Conservation (phyloP, 352 stramenopile species). For the Pythium sukuiense region DNA sequence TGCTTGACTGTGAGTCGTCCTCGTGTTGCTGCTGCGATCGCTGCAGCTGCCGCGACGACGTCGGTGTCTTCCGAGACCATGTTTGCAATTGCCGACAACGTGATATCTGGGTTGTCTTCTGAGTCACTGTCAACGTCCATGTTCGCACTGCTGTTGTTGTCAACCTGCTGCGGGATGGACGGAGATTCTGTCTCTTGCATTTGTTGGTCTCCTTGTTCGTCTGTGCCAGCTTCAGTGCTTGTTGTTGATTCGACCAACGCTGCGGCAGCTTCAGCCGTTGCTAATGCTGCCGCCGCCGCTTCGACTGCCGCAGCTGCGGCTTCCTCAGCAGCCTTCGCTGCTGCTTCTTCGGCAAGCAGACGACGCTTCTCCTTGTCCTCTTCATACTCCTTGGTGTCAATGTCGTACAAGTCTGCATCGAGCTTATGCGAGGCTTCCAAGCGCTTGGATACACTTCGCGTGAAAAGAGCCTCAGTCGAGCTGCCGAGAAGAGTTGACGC, state of each 20-base stretch:
- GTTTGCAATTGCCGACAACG: conserved; percentile 80
- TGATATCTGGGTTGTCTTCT: conserved; percentile 76
- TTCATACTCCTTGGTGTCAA: conserved; percentile 73
- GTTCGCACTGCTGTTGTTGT: conserved; percentile 38
- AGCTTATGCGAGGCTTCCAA: conserved; percentile 61
- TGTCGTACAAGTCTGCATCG: conserved; percentile 61
- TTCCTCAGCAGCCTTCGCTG: conserved; percentile 51
- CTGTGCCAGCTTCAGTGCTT: conserved; percentile 11
- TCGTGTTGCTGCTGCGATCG: conserved; percentile 45
- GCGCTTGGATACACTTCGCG: conserved; percentile 36
- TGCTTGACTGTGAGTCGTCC: conserved; percentile 48
- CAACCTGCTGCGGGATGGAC: conserved; percentile 19
- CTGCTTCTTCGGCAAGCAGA: conserved; percentile 44
- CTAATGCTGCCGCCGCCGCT: conserved; percentile 4
- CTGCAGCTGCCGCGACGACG: conserved; percentile 50
- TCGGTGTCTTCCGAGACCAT: conserved; percentile 85
- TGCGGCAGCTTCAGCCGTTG: conserved; percentile 1
- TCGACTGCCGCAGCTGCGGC: conserved; percentile 21
- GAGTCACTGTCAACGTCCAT: conserved; percentile 86
- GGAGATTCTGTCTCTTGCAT: conserved; percentile 32
- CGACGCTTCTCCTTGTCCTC: conserved; percentile 47
- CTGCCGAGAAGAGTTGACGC: conserved; percentile 56
- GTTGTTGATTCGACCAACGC: not conserved
- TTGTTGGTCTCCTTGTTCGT: conserved; percentile 24
- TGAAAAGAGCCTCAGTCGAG: conserved; percentile 51